These are phyloP conservation scores for Aureobasidium sp. DNA, from an alignment of 2,329 filamentous ascomycete species.

Conservation along the genomic window DNA sequence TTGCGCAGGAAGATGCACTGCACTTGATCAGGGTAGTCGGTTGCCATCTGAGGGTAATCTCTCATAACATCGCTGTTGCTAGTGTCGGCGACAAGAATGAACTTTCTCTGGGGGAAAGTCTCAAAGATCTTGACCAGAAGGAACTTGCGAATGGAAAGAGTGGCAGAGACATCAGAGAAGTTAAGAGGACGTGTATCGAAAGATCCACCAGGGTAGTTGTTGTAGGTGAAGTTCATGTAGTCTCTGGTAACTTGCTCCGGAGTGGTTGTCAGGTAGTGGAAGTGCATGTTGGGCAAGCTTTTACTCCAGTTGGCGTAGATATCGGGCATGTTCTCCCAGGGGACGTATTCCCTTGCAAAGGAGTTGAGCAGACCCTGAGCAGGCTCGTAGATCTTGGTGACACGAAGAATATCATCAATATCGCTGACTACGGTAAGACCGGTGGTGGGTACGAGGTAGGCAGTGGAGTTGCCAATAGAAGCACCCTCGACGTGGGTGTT, in stretches of 20 bases:
- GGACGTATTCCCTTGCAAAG: constrained; percentile 62
- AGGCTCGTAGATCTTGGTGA: constrained; percentile 74
- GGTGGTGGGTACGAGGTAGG: constrained; percentile 64
- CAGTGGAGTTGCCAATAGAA: constrained; percentile 65
- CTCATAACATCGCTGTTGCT: constrained; percentile 51
- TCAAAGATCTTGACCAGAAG: constrained; percentile 66
- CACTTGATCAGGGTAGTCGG: constrained; percentile 62
- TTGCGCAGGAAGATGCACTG: constrained; percentile 74
- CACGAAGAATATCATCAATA: constrained; percentile 72
- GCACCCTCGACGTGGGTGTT: constrained; percentile 59
- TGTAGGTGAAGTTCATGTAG: constrained; percentile 76
- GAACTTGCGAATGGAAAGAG: constrained; percentile 62
- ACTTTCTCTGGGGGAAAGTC: constrained; percentile 68
- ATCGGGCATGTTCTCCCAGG: constrained; percentile 74
- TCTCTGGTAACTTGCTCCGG: constrained; percentile 70
- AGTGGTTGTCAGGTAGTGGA: constrained; percentile 76
- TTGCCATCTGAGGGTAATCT: constrained; percentile 50
- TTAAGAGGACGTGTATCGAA: constrained; percentile 75
- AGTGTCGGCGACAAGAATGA: constrained; percentile 70
- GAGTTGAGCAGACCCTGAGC: constrained; percentile 69
- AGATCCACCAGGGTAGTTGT: constrained; percentile 67
- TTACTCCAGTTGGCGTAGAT: constrained; percentile 70
- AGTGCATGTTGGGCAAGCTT: constrained; percentile 62
- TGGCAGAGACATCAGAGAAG: constrained; percentile 68
- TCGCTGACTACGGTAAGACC: constrained; percentile 70